A percentile compares a stretch with the other conserved stretches of the same genome.
These are phyloP conservation scores for Herpetospermum pedunculosum DNA, from an alignment of 306 rosid species.

Conservation along the genomic window DNA sequence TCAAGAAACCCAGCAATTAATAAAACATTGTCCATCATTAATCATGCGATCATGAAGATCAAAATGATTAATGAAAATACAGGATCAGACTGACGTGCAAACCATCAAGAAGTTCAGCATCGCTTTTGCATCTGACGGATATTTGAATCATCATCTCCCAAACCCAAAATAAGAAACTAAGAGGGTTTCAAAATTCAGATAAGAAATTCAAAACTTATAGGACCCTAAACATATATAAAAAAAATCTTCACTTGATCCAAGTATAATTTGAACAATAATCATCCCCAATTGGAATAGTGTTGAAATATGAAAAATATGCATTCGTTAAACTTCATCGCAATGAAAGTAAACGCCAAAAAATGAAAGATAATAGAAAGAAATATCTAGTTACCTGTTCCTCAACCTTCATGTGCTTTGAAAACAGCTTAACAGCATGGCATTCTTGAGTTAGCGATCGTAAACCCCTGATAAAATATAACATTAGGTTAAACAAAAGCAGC, in stretches of 20 bases:
- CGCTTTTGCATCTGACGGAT: not conserved
- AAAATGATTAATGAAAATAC: not conserved
- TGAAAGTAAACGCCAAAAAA: too few relatives aligned
- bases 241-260: not conserved
- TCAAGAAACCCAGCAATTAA: not conserved
- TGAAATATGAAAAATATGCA: too few relatives aligned
- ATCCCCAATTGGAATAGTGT: not conserved
- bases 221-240: not conserved
- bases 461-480: conserved; percentile 27
- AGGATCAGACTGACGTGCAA: conserved; percentile 25
- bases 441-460: conserved; percentile 52
- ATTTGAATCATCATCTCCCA: not conserved
- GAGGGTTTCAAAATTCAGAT: not conserved
- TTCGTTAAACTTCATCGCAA: too few relatives aligned
- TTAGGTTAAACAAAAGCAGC: not conserved
- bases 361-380: not conserved
- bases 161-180: not conserved
- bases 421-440: conserved; percentile 64
- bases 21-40: not conserved
- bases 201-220: not conserved
- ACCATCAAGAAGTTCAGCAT: conserved; percentile 11
- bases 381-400: conserved; percentile 51
- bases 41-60: not conserved
- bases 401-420: conserved; percentile 84
- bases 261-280: not conserved